Base-by-base conservation (phyloP, 805 yeast species). In the Saturnispora silvae region DNA sequence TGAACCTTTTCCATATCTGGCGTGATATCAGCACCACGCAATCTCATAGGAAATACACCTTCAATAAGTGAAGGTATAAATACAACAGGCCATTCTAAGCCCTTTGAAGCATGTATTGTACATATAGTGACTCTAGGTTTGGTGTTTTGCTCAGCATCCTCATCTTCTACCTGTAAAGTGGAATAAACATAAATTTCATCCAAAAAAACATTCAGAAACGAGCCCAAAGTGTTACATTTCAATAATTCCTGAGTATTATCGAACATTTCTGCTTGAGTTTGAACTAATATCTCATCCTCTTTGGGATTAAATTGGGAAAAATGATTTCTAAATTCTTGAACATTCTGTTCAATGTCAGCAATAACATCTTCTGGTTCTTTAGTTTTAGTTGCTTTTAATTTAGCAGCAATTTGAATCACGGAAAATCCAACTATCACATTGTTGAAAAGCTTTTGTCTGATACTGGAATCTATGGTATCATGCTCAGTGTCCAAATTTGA, bases 51-150 rank as follows among this genome's bases (percentile, higher is more conserved):
- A 10, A 83, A 59, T 11, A 72, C 55, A 1, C 81, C 79, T 33
- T 81, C 83, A 23, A 70, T 64, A 14, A 82, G 58, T 0, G 83
- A 80, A 0, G 94, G 85, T 10, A 84, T 70, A 51, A 84, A 83
- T 0, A 89, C 96, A 11, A 83, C 73, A 0, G 95, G 89, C 96
- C 97, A 89, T 53, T 89, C 98, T 2, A 87, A 63, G 1, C 98
- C 98, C 54, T 89, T 89, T 1, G 96, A 76, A 0, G 86, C 84
- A 53, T 89, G 98, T 10, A 89, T 80, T 0, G 97, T 92, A 0
- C 94, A 80, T 0, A 89, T 51, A 1, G 53, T 46, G 6, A 59
- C 56, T 31, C 48, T 51, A 3, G 56, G 48, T 1, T 24, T 30
- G 1, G 28, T 30, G 10, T 8, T 10, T 14, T 40, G 35, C 1